These are phyloP conservation scores for Saussurea involucrata DNA, from an alignment of 129 eudicot genomes.

Conservation along the genomic window DNA sequence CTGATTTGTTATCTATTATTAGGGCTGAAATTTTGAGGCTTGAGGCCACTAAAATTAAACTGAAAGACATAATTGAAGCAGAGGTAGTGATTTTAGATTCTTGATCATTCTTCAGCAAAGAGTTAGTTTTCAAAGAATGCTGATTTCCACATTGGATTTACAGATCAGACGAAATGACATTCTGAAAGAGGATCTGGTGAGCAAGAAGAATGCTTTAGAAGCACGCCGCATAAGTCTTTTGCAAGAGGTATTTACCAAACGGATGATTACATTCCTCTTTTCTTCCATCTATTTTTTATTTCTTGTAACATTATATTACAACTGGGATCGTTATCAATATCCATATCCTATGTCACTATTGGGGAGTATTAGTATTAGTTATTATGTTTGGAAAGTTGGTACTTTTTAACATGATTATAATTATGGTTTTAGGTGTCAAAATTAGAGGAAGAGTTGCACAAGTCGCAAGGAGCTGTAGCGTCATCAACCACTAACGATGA, in stretches of 20 bases:
- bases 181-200: conserved; percentile 51
- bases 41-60: conserved; percentile 44
- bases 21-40: conserved; percentile 82
- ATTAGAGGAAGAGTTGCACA: conserved; percentile 61
- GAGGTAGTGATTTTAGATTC: conserved; percentile 44
- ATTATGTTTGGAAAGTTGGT: not conserved
- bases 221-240: conserved; percentile 63
- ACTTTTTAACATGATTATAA: not conserved
- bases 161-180: conserved; percentile 50
- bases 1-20: not conserved
- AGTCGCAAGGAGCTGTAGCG: conserved; percentile 31
- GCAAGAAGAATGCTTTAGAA: conserved; percentile 56
- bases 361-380: too few relatives aligned
- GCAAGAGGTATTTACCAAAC: conserved; percentile 54
- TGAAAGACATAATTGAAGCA: conserved; percentile 44
- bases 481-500: conserved; percentile 39
- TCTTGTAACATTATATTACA: too few relatives aligned
- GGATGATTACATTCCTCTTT: not conserved
- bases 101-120: not conserved
- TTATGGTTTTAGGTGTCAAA: conserved; percentile 53
- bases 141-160: not conserved
- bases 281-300: too few relatives aligned
- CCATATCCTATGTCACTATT: too few relatives aligned
- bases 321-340: too few relatives aligned
- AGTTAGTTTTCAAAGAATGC: not conserved